Percentiles rank a stretch among this genome's conserved stretches.
Evolutionary conservation across 2,329 filamentous ascomycete species (phyloP).

Genomic region (Penicillium brasilianum): DNA sequence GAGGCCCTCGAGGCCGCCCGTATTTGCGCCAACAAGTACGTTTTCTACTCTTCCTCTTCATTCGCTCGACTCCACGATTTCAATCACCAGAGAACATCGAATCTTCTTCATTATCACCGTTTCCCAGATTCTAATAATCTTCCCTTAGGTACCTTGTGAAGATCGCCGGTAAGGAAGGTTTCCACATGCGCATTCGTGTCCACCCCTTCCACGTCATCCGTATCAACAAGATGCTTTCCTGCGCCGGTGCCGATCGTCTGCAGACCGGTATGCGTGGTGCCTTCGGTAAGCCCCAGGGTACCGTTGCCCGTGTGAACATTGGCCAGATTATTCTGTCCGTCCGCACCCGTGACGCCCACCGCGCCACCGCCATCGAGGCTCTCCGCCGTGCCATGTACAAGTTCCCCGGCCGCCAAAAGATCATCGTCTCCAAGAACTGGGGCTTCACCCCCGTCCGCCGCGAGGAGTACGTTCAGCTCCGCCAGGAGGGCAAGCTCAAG

Average conservation of each 20-base stretch:
- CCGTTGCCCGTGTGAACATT: constrained; percentile 99
- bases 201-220: constrained; percentile 99
- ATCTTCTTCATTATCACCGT: background rate
- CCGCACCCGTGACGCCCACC: constrained; percentile 94
- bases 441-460: constrained; percentile 98
- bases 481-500: constrained; percentile 90
- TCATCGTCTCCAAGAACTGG: constrained; percentile 99
- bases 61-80: background rate
- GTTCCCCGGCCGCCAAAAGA: constrained; percentile 99
- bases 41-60: constrained; percentile 2
- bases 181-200: constrained; percentile 76
- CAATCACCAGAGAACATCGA: background rate
- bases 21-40: constrained; percentile 99
- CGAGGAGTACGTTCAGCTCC: constrained; percentile 96
- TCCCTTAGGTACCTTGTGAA: constrained; percentile 67
- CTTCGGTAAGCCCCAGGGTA: constrained; percentile 99
- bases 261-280: constrained; percentile 99
- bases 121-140: constrained; percentile 12
- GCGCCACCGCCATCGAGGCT: constrained; percentile 92
- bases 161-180: constrained; percentile 71
- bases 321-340: constrained; percentile 98
- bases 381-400: constrained; percentile 99
- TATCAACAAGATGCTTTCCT: constrained; percentile 99
- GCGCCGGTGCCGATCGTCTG: constrained; percentile 99
- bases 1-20: constrained; percentile 99